A percentile compares a stretch with the other conserved stretches of the same genome.
Conservation (phyloP, 2,329 filamentous ascomycete species). For the Aspergillus sp. region DNA sequence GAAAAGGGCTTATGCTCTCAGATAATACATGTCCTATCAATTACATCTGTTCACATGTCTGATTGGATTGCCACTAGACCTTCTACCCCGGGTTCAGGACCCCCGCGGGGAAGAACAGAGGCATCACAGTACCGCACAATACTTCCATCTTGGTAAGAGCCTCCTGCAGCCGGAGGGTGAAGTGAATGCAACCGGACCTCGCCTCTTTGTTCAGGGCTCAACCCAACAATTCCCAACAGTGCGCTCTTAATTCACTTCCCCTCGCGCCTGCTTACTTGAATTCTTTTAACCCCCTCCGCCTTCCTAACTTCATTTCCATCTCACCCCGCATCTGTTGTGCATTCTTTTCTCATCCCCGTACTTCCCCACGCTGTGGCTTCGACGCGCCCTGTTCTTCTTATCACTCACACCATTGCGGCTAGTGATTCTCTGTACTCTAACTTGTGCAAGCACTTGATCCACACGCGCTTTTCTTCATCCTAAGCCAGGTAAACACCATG, state of each 20-base stretch:
- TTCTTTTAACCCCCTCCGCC: background rate
- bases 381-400: background rate
- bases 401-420: background rate
- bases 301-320: conserved; percentile 2
- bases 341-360: conserved; percentile 5
- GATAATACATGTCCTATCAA: background rate
- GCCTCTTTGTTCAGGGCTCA: conserved; percentile 2
- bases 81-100: background rate
- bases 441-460: background rate
- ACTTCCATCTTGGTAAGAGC: background rate
- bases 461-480: background rate
- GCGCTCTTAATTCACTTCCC: background rate
- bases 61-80: background rate
- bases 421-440: background rate
- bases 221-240: background rate
- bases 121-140: background rate
- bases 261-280: background rate
- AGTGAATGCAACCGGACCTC: background rate
- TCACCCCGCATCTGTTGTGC: conserved; percentile 10
- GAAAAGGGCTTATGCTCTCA: background rate
- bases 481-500: conserved; percentile 18
- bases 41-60: background rate
- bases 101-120: background rate
- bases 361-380: background rate
- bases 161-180: background rate